Evolutionary conservation across 805 yeast species (phyloP).

Genomic region (Yamadazyma sp.): DNA sequence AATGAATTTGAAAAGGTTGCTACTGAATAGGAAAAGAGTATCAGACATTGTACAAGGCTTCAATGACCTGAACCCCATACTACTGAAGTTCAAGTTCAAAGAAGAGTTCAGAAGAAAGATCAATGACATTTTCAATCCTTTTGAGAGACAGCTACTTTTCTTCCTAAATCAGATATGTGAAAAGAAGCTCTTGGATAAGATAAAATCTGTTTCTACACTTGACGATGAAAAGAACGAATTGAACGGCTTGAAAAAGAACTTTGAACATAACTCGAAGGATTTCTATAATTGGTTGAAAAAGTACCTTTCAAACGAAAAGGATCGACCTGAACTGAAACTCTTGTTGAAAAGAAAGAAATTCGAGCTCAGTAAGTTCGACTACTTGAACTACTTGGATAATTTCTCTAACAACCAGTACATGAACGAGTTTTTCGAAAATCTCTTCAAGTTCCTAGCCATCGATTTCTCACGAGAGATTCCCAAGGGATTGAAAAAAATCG

Average conservation of each 20-base stretch:
- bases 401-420: constrained; percentile 41
- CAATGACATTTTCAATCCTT: constrained; percentile 29
- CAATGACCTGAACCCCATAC: constrained; percentile 25
- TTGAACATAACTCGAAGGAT: constrained; percentile 42
- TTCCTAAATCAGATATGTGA: constrained; percentile 31
- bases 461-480: constrained; percentile 14
- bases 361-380: constrained; percentile 47
- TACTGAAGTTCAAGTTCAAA: constrained; percentile 23
- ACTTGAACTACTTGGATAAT: constrained; percentile 40
- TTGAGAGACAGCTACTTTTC: constrained; percentile 30
- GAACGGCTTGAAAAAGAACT: constrained; percentile 27
- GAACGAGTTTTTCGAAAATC: constrained; percentile 35
- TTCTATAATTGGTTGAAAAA: constrained; percentile 45
- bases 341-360: constrained; percentile 36
- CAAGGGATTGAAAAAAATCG: constrained; percentile 12
- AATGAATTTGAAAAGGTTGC: constrained; percentile 21
- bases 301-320: constrained; percentile 44
- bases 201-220: constrained; percentile 16
- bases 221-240: constrained; percentile 24
- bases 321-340: constrained; percentile 41
- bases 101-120: constrained; percentile 26
- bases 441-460: constrained; percentile 33
- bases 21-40: constrained; percentile 19
- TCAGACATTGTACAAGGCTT: constrained; percentile 24
- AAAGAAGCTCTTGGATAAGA: constrained; percentile 26